Conservation (phyloP, 192 early-diverging fungal genomes). For the Coemansia sp. region DNA sequence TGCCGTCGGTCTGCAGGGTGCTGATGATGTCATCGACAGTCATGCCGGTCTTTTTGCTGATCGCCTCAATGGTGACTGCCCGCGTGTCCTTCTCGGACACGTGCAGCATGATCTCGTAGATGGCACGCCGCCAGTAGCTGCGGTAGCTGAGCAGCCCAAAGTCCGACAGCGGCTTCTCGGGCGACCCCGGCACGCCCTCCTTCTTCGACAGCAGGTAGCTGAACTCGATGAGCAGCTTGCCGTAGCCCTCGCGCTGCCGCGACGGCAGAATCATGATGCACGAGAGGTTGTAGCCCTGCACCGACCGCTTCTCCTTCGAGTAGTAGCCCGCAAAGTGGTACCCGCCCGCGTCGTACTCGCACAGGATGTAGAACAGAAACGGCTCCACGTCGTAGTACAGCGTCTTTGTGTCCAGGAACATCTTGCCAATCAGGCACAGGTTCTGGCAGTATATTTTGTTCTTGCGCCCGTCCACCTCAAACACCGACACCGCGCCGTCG, state of each 20-base stretch:
- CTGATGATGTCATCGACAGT: conserved; percentile 78
- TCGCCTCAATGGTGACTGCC: conserved; percentile 50
- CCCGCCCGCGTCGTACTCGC: conserved; percentile 68
- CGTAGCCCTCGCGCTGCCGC: conserved; percentile 87
- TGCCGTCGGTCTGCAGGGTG: conserved; percentile 62
- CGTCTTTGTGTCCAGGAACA: conserved; percentile 97
- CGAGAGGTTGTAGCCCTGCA: conserved; percentile 85
- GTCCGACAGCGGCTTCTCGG: conserved; percentile 89
- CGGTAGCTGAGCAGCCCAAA: conserved; percentile 84
- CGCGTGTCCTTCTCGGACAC: not conserved
- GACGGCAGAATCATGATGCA: conserved; percentile 90
- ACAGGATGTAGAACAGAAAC: conserved; percentile 92
- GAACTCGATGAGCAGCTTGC: conserved; percentile 91
- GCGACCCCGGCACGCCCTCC: conserved; percentile 77
- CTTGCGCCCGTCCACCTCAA: conserved; percentile 96
- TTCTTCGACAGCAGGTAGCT: conserved; percentile 81
- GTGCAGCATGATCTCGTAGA: conserved; percentile 67
- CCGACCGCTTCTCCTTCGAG: conserved; percentile 93
- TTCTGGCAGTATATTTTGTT: conserved; percentile 99
- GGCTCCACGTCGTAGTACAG: conserved; percentile 97
- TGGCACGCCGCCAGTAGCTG: conserved; percentile 79
- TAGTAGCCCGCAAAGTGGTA: conserved; percentile 97
- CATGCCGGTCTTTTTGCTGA: conserved; percentile 72
- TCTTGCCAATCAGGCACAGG: conserved; percentile 92
- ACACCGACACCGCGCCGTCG: conserved; percentile 82